These are phyloP conservation scores for Fagopyrum esculentum DNA, from an alignment of 148 eudicot genomes.

Conservation along the genomic window DNA sequence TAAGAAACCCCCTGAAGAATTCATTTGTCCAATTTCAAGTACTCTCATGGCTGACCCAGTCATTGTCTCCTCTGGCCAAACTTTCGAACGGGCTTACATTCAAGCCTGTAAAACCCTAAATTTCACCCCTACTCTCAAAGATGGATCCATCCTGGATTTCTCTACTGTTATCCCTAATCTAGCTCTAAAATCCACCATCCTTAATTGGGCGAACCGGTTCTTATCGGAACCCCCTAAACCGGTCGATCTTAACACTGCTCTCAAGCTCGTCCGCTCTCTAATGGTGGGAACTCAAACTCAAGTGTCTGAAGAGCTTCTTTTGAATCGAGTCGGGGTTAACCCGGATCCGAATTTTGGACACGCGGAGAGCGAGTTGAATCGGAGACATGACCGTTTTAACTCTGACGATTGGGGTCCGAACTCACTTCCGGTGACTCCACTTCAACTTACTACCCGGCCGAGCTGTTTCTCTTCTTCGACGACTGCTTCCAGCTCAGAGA, in stretches of 20 bases:
- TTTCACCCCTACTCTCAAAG: constrained; percentile 35
- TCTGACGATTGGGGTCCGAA: constrained; percentile 42
- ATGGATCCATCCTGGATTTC: constrained; percentile 53
- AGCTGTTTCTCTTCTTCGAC: constrained; percentile 60
- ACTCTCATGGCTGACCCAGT: constrained; percentile 83
- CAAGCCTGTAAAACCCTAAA: constrained; percentile 45
- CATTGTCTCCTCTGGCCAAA: constrained; percentile 74
- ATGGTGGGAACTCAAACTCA: constrained; percentile 21
- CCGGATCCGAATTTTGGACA: neutral
- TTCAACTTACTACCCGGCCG: constrained; percentile 51
- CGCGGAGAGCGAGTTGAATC: constrained; percentile 26
- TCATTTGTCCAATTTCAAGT: constrained; percentile 65
- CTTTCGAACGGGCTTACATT: constrained; percentile 74
- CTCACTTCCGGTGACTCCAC: constrained; percentile 38
- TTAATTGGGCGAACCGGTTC: constrained; percentile 39
- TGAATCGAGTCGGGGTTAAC: constrained; percentile 5
- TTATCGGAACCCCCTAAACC: constrained; percentile 32
- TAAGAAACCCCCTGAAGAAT: constrained; percentile 32
- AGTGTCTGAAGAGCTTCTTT: constrained; percentile 4
- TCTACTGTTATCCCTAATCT: constrained; percentile 51
- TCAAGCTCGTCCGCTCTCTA: constrained; percentile 30
- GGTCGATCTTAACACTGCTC: constrained; percentile 30
- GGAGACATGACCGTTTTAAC: constrained; percentile 25
- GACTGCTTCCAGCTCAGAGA: constrained; percentile 43
- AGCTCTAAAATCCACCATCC: constrained; percentile 66